Evolutionary conservation across 1,139 yeast genomes (phyloP).

Genomic region (Yamadazyma taylorii): DNA sequence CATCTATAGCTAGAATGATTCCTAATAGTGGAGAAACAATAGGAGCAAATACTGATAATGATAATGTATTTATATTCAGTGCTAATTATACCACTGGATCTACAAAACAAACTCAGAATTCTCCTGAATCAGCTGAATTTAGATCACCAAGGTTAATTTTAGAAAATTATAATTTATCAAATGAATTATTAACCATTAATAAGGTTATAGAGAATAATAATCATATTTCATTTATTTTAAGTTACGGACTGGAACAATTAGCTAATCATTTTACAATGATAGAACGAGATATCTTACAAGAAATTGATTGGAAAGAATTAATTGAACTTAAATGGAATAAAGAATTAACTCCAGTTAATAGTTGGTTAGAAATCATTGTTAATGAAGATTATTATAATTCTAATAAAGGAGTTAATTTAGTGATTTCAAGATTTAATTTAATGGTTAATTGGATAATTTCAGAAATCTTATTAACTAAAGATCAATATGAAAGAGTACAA

Average conservation of each 20-base stretch:
- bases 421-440: constrained; percentile 84
- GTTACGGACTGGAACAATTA: constrained; percentile 62
- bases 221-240: constrained; percentile 80
- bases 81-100: constrained; percentile 11
- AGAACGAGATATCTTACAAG: constrained; percentile 79
- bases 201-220: constrained; percentile 35
- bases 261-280: constrained; percentile 83
- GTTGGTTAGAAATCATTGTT: constrained; percentile 81
- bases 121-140: constrained; percentile 8
- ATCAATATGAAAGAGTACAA: constrained; percentile 56
- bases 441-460: constrained; percentile 93
- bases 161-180: constrained; percentile 36
- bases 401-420: constrained; percentile 75
- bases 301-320: constrained; percentile 90
- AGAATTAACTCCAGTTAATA: constrained; percentile 67
- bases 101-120: neutral
- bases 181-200: constrained; percentile 32
- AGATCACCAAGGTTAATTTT: constrained; percentile 37
- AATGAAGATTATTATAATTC: constrained; percentile 51
- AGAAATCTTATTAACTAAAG: constrained; percentile 72
- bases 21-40: constrained; percentile 6
- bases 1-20: constrained; percentile 3
- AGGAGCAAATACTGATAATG: constrained; percentile 11
- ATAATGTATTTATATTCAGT: constrained; percentile 18
- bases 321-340: constrained; percentile 76